These are phyloP conservation scores for Xylariaceae sp. DNA, from an alignment of 2,329 filamentous ascomycete species.

Conservation along the genomic window DNA sequence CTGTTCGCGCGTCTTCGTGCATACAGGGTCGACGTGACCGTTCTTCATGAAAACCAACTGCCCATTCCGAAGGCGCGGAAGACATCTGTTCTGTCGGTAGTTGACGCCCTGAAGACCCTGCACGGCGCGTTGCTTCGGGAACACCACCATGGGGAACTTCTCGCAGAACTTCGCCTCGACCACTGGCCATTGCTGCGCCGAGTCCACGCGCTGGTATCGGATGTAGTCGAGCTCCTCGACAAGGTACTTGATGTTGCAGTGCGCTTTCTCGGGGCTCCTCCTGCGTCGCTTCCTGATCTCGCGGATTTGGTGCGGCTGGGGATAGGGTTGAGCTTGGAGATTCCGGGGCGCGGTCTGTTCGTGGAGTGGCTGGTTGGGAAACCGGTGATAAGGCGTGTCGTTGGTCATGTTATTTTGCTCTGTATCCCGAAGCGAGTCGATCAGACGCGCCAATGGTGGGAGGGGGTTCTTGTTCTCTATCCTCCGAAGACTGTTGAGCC, in stretches of 20 bases:
- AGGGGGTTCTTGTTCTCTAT: slow-evolving; percentile 20
- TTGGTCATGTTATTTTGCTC: background rate
- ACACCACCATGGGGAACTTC: slow-evolving; percentile 22
- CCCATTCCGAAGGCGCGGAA: slow-evolving; percentile 24
- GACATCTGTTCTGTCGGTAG: slow-evolving; percentile 29
- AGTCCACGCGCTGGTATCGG: slow-evolving; percentile 29
- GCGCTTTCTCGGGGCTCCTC: slow-evolving; percentile 13
- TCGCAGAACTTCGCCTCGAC: slow-evolving; percentile 18
- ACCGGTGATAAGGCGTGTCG: background rate
- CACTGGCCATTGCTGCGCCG: slow-evolving; percentile 22
- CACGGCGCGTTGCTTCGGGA: slow-evolving; percentile 8
- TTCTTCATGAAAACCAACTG: slow-evolving; percentile 24
- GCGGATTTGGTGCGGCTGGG: slow-evolving; percentile 4
- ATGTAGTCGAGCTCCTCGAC: slow-evolving; percentile 30
- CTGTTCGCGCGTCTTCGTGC: slow-evolving; percentile 26
- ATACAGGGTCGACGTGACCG: slow-evolving; percentile 24
- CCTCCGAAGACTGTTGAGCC: slow-evolving; percentile 24
- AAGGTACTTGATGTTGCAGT: slow-evolving; percentile 32
- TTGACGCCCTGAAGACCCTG: slow-evolving; percentile 31
- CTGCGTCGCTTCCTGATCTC: slow-evolving; percentile 10
- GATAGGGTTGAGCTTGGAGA: background rate
- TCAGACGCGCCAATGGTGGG: slow-evolving; percentile 13
- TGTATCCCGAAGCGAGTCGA: background rate
- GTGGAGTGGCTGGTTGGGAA: background rate
- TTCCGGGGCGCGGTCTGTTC: background rate